phyloP scores from a whole-genome alignment of 768 basidiomycete species.

The Auriculariales sp. region DNA sequence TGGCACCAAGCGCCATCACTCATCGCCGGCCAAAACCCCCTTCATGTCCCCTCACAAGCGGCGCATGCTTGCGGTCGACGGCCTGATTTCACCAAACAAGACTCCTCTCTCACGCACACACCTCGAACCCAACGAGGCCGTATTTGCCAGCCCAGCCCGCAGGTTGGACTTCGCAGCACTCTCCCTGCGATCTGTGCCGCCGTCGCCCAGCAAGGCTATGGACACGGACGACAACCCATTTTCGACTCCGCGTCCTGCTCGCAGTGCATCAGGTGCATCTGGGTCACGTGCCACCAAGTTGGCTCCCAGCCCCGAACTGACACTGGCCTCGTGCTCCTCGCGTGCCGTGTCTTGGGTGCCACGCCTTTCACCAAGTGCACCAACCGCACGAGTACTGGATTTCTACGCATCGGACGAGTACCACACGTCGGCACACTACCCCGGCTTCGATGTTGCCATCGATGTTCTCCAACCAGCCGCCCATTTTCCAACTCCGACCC shows the following conservation, averaged over 20 bases:
- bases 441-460: slow-evolving; percentile 6
- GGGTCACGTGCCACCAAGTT: not conserved
- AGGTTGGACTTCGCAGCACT: not conserved
- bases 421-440: not conserved
- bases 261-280: too few species aligned
- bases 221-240: not conserved
- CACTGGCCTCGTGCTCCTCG: not conserved
- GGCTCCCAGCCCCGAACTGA: not conserved
- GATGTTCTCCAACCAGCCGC: too few species aligned
- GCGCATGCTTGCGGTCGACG: slow-evolving; percentile 4
- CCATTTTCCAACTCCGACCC: not conserved
- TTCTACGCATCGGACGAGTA: not conserved
- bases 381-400: not conserved
- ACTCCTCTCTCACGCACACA: not conserved
- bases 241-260: not conserved
- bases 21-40: not conserved
- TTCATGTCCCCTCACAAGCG: slow-evolving; percentile 3
- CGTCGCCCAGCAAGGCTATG: not conserved
- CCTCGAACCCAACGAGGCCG: not conserved
- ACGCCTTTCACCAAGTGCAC: not conserved
- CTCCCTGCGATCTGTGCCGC: not conserved
- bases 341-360: not conserved
- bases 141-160: not conserved
- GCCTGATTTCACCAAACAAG: slow-evolving; percentile 4
- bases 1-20: slow-evolving; percentile 2